Evolutionary conservation across 106 monocot species (phyloP).

Genomic region (Vanilla planifolia): DNA sequence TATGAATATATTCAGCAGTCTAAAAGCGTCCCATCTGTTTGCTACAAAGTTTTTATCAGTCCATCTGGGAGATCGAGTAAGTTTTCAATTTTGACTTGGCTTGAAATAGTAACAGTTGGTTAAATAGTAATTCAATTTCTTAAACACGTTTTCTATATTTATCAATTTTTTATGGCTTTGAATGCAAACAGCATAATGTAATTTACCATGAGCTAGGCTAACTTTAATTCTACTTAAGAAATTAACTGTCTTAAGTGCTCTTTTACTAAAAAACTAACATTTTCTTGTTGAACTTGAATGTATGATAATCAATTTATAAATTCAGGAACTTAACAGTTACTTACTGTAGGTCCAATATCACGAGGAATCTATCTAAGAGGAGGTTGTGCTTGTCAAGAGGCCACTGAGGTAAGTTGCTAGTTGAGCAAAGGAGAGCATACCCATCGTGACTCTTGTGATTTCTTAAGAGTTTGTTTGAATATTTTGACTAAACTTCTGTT

Average conservation of each 20-base stretch:
- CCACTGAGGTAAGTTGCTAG: slow-evolving; percentile 59
- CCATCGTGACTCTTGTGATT: no score
- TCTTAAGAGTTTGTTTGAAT: no score
- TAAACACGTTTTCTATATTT: slow-evolving; percentile 2
- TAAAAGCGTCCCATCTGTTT: slow-evolving; percentile 48
- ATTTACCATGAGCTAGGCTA: no score
- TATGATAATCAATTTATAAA: not conserved
- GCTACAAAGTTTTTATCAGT: slow-evolving; percentile 53
- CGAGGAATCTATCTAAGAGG: slow-evolving; percentile 93
- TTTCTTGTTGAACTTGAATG: not conserved
- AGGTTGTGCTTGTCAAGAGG: slow-evolving; percentile 44
- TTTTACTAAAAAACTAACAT: not conserved
- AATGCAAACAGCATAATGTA: no score
- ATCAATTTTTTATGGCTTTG: no score
- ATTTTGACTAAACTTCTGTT: no score
- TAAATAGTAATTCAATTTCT: not conserved
- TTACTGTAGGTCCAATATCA: slow-evolving; percentile 54
- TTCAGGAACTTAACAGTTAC: not conserved
- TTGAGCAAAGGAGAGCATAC: not conserved
- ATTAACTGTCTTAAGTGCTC: not conserved
- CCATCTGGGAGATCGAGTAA: slow-evolving; percentile 76
- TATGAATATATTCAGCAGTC: slow-evolving; percentile 61
- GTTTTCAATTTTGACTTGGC: slow-evolving; percentile 10
- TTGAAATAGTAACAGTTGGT: not conserved
- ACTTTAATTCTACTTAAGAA: no score